phyloP scores from a whole-genome alignment of 139 green algal species.

The Spirogloea muscicola region DNA sequence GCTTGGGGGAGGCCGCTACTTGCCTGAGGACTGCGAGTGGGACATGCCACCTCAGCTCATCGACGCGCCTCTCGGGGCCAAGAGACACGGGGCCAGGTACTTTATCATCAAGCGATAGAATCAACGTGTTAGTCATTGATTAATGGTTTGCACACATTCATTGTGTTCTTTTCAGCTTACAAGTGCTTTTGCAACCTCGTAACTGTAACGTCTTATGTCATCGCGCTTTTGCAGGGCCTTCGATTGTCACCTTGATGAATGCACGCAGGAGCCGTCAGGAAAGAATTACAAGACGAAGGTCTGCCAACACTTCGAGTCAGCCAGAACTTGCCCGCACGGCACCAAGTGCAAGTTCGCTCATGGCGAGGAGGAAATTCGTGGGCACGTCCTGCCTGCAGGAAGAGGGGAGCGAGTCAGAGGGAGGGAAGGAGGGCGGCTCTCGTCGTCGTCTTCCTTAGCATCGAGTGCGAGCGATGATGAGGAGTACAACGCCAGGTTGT shows the following conservation, averaged over 20 bases:
- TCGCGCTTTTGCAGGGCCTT: background rate
- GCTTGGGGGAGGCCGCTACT: no score
- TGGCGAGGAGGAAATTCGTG: conserved; percentile 10
- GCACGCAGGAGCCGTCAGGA: background rate
- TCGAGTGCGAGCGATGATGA: conserved; percentile 15
- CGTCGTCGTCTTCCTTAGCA: background rate
- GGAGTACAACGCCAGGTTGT: conserved; percentile 3
- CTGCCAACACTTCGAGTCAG: conserved; percentile 5
- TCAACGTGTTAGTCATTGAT: no score
- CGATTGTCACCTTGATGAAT: background rate
- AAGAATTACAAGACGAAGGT: conserved; percentile 36
- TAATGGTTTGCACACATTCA: background rate
- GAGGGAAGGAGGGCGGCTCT: background rate
- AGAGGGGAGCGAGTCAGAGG: background rate
- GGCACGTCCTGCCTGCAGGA: background rate
- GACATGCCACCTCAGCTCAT: no score
- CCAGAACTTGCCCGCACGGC: conserved; percentile 7
- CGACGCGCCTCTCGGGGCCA: no score
- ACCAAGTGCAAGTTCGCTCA: conserved; percentile 32
- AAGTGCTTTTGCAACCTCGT: no score
- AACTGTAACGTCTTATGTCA: no score
- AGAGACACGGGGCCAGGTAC: no score
- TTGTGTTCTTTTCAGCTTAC: no score
- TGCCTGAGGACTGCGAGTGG: no score
- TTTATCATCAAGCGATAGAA: no score